Percentiles rank a stretch among this genome's conserved stretches.
These are phyloP conservation scores for Daldinia decipiens DNA, from an alignment of 495 filamentous ascomycete genomes.

Conservation along the genomic window DNA sequence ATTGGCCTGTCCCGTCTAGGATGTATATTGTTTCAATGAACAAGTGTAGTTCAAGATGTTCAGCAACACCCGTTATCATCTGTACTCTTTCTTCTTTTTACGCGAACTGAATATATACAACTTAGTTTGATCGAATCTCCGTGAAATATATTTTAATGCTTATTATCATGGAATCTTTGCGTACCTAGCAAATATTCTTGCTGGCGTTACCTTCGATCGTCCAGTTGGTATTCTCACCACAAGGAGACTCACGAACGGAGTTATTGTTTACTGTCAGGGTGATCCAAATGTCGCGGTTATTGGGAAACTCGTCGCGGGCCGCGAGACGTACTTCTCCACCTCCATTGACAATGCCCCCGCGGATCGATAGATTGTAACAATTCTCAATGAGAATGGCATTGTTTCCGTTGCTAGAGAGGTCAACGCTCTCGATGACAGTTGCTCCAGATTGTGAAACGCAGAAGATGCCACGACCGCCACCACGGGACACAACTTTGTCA, in stretches of 20 bases:
- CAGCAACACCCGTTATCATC: no score
- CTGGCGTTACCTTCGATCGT: conserved; percentile 51
- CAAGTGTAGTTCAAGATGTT: no score
- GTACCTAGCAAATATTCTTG: conserved; percentile 49
- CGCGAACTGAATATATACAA: not conserved
- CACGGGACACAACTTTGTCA: conserved; percentile 57
- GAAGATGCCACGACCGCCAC: conserved; percentile 59
- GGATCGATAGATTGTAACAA: conserved; percentile 58
- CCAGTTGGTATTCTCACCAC: conserved; percentile 56
- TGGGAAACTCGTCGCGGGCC: conserved; percentile 56
- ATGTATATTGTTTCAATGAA: no score
- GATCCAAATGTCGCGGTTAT: conserved; percentile 54
- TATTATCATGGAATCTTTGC: not conserved
- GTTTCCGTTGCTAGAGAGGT: conserved; percentile 57
- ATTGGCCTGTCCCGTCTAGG: not conserved
- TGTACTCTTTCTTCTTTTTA: no score
- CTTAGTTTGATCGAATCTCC: not conserved
- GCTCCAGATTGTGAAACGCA: conserved; percentile 60
- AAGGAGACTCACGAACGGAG: conserved; percentile 56
- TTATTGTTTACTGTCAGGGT: conserved; percentile 53
- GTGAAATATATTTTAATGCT: not conserved
- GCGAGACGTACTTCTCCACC: conserved; percentile 58
- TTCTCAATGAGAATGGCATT: conserved; percentile 62
- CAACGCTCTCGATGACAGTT: conserved; percentile 50
- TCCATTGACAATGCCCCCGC: conserved; percentile 55